A percentile compares a stretch with the other conserved stretches of the same genome.
Evolutionary conservation across 108 stramenopile genomes (phyloP).

Genomic region (Craspedostauros australis): DNA sequence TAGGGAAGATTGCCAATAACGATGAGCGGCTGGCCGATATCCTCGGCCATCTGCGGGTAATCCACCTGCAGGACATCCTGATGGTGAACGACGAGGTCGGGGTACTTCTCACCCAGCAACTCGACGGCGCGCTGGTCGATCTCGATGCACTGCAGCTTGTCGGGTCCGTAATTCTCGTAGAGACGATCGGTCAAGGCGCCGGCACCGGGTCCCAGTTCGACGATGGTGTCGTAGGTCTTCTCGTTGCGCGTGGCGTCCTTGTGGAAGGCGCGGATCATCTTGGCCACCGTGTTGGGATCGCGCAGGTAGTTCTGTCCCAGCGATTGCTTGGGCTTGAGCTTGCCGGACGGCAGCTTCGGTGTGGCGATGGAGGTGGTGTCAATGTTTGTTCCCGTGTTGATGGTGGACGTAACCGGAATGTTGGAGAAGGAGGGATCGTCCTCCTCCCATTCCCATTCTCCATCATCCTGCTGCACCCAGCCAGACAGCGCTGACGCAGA

Average conservation of each 20-base stretch:
- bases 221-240: slow-evolving; percentile 23
- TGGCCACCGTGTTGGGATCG: slow-evolving; percentile 92
- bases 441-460: slow-evolving; percentile 87
- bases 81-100: slow-evolving; percentile 48
- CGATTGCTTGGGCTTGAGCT: slow-evolving; percentile 88
- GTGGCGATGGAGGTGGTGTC: slow-evolving; percentile 50
- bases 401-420: slow-evolving; percentile 7
- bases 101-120: slow-evolving; percentile 65
- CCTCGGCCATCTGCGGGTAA: slow-evolving; percentile 72
- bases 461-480: slow-evolving; percentile 66
- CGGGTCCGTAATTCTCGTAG: slow-evolving; percentile 62
- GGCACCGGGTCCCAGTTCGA: slow-evolving; percentile 94
- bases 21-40: slow-evolving; percentile 73
- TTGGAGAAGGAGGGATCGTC: slow-evolving; percentile 49
- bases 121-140: slow-evolving; percentile 89
- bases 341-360: slow-evolving; percentile 66
- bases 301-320: slow-evolving; percentile 93
- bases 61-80: slow-evolving; percentile 87
- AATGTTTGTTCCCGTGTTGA: slow-evolving; percentile 3
- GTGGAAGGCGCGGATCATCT: slow-evolving; percentile 85
- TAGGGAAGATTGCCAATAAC: slow-evolving; percentile 96
- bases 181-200: slow-evolving; percentile 90
- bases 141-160: slow-evolving; percentile 84
- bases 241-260: slow-evolving; percentile 54
- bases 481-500: too few species aligned